Conservation (phyloP, 2,329 filamentous ascomycete species). For the Fusarium dlaminii region DNA sequence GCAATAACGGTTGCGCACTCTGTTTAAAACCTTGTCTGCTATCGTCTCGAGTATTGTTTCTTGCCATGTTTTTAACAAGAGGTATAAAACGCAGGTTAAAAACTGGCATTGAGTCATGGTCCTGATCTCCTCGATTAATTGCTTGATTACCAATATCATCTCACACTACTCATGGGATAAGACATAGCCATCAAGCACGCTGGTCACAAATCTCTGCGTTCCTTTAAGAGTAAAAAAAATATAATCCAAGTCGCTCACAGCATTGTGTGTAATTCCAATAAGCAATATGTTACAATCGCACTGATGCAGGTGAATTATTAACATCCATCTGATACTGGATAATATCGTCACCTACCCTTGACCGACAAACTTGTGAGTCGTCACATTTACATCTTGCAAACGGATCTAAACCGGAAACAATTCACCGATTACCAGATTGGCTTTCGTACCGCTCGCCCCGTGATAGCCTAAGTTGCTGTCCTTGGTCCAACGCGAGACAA, state of each 20-base stretch:
- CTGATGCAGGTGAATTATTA: accelerated
- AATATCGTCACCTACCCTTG: not conserved
- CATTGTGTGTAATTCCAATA: accelerated
- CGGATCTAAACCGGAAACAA: not conserved
- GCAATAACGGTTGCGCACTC: accelerated
- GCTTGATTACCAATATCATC: not conserved
- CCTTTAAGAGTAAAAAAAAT: not conserved
- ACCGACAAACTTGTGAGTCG: not conserved
- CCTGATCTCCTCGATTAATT: accelerated
- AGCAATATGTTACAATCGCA: accelerated
- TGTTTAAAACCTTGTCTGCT: not conserved
- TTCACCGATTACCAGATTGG: not conserved
- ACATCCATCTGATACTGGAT: not conserved
- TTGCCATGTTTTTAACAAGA: not conserved
- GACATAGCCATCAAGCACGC: accelerated
- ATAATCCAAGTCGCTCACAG: accelerated
- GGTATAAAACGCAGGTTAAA: accelerated
- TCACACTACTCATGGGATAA: accelerated
- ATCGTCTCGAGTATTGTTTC: not conserved
- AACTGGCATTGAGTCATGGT: not conserved
- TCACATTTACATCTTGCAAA: not conserved
- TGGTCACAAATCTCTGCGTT: accelerated
- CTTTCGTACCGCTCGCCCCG: not conserved
- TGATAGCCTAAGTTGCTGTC: not conserved
- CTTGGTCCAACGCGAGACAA: not conserved